Conservation (phyloP, 345 rosid genomes). For the Eucalyptus curtisii region DNA sequence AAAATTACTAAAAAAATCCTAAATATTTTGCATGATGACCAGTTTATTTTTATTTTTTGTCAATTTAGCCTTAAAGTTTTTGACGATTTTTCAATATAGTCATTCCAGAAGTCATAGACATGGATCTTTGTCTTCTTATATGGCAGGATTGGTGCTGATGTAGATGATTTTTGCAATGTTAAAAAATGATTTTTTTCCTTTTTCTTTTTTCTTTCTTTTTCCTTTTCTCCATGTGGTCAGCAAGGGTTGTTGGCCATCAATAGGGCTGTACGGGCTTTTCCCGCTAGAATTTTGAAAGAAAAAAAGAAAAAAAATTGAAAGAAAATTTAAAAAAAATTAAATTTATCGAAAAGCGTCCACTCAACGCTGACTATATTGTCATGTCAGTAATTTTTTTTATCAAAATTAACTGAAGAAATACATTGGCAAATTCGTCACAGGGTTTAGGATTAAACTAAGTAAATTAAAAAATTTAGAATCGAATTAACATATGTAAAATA, state of each 20-base stretch:
- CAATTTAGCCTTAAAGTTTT: neutral
- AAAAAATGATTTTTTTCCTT: neutral
- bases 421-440: neutral
- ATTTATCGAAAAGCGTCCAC: neutral
- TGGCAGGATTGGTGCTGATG: accelerated
- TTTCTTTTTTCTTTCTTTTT: neutral
- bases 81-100: neutral
- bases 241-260: neutral
- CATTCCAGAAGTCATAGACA: accelerated
- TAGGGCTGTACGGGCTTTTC: neutral
- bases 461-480: neutral
- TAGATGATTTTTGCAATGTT: neutral
- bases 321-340: neutral
- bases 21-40: neutral
- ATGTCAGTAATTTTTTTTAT: neutral
- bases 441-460: neutral
- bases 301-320: neutral
- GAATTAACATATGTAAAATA: neutral
- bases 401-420: neutral
- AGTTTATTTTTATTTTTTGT: neutral
- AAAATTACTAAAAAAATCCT: neutral
- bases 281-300: neutral
- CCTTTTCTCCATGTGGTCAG: neutral
- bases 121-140: accelerated
- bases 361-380: accelerated